phyloP scores from a whole-genome alignment of 1,139 yeast species.

The Wickerhamiella infanticola region DNA sequence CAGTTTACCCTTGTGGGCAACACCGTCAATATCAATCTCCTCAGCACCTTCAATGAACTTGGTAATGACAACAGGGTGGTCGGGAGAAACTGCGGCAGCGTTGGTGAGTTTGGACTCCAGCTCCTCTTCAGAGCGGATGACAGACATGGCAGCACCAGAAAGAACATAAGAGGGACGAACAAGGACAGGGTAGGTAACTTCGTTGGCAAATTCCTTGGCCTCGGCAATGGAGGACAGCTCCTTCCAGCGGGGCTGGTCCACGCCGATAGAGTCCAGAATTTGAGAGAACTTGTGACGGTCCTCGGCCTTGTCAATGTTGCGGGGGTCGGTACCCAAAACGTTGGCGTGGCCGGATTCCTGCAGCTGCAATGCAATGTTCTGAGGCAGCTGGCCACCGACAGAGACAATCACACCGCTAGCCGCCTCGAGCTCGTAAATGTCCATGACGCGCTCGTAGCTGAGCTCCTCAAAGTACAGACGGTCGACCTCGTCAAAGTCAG shows the following conservation, averaged over 20 bases:
- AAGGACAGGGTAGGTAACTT: conserved; percentile 86
- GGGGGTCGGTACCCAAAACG: conserved; percentile 87
- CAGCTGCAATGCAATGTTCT: conserved; percentile 78
- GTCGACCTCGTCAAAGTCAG: conserved; percentile 97
- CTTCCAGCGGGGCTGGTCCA: conserved; percentile 97
- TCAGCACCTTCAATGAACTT: conserved; percentile 91
- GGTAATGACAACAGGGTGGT: conserved; percentile 94
- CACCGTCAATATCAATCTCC: conserved; percentile 95
- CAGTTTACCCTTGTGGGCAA: conserved; percentile 75
- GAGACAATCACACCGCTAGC: conserved; percentile 88
- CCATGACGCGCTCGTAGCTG: conserved; percentile 91
- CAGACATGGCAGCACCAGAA: conserved; percentile 98
- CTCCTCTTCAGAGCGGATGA: conserved; percentile 62
- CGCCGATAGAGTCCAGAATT: conserved; percentile 76
- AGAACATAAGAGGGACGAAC: conserved; percentile 96
- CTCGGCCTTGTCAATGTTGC: conserved; percentile 92
- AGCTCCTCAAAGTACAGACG: conserved; percentile 91
- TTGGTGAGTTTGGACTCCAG: conserved; percentile 64
- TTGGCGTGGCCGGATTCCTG: conserved; percentile 54
- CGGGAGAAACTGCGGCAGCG: conserved; percentile 87
- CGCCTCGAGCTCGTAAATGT: conserved; percentile 83
- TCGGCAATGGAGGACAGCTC: conserved; percentile 77
- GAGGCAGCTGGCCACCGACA: conserved; percentile 96
- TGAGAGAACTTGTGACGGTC: conserved; percentile 96
- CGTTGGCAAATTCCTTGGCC: conserved; percentile 72